Evolutionary conservation across 495 filamentous ascomycete genomes (phyloP).

Genomic region (Cudoniella acicularis): DNA sequence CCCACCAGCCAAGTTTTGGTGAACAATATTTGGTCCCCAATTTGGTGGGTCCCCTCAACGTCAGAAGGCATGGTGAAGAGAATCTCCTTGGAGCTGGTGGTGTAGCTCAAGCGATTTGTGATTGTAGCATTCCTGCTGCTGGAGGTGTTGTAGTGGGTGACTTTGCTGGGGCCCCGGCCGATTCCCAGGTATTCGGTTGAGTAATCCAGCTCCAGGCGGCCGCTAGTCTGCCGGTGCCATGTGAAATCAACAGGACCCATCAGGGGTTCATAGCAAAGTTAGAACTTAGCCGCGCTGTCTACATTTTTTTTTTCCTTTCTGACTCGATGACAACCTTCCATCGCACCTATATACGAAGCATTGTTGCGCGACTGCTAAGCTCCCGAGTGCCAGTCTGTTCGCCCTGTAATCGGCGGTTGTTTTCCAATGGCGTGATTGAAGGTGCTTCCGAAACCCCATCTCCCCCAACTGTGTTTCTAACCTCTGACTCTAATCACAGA

Average conservation of each 20-base stretch:
- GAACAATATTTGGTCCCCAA: constrained; percentile 64
- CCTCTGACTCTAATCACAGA: constrained; percentile 7
- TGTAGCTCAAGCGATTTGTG: not conserved
- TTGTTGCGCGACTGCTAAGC: not conserved
- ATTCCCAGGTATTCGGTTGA: not conserved
- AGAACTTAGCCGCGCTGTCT: not conserved
- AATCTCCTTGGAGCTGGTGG: not conserved
- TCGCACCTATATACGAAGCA: too few relatives aligned
- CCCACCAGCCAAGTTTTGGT: constrained; percentile 84
- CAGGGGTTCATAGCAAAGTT: not conserved
- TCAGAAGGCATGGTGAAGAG: constrained; percentile 38
- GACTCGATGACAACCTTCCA: constrained; percentile 1
- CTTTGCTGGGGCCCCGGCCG: not conserved
- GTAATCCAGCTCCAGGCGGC: not conserved
- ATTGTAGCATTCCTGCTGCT: not conserved
- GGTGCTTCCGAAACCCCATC: constrained; percentile 4
- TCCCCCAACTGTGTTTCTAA: not conserved
- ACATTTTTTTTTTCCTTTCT: not conserved
- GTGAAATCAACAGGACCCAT: not conserved
- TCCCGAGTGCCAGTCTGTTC: not conserved
- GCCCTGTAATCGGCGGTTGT: not conserved
- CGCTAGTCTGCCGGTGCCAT: not conserved
- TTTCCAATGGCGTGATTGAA: constrained; percentile 1
- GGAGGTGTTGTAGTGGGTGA: not conserved
- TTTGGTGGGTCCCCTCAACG: constrained; percentile 46